phyloP scores from a whole-genome alignment of 306 rosid species.

The Hylodesmum podocarpum region DNA sequence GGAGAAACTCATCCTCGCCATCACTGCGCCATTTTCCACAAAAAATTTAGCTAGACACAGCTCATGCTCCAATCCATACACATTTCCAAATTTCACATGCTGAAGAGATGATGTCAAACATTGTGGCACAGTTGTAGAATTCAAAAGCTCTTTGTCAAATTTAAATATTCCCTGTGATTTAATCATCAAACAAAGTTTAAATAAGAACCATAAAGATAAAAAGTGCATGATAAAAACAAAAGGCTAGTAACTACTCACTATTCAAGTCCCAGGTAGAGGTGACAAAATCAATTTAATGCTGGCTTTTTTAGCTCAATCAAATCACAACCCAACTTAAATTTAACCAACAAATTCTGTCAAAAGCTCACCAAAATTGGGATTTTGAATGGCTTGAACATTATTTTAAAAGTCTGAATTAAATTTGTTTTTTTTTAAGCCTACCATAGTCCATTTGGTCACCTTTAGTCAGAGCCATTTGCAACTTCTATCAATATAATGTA shows the following conservation, averaged over 20 bases:
- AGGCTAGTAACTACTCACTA: no score
- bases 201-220: not conserved
- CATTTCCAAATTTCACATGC: conserved; percentile 1
- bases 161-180: not conserved
- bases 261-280: no score
- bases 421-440: no score
- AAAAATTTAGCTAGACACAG: conserved; percentile 13
- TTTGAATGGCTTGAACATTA: no score
- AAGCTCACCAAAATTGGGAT: no score
- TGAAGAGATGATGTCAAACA: conserved; percentile 13
- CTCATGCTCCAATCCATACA: not conserved
- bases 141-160: not conserved
- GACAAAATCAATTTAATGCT: no score
- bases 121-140: not conserved
- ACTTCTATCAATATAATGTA: not conserved
- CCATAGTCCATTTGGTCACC: no score
- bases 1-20: conserved; percentile 13
- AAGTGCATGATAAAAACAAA: not conserved
- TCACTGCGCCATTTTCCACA: conserved; percentile 12
- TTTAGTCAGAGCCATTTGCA: not conserved
- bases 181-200: not conserved
- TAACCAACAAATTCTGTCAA: no score
- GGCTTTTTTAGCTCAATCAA: no score
- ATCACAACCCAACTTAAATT: no score
- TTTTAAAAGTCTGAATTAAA: no score